Evolutionary conservation across 805 yeast species (phyloP), one percentile per base, ranked within the genome.

Genomic region (Priceomyces haplophilus): DNA sequence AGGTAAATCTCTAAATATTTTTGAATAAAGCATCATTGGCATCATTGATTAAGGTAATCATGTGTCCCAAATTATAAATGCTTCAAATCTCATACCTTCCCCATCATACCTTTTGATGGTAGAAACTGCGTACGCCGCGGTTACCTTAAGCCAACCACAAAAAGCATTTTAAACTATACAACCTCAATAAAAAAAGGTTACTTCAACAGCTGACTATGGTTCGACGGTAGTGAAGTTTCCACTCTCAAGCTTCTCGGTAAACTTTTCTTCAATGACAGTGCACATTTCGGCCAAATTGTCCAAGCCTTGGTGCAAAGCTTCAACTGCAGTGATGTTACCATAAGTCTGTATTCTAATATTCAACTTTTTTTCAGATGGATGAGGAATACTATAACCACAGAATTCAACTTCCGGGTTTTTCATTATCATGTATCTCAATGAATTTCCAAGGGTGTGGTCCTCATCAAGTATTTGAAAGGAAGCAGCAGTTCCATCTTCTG

Each of bases 381-480:
- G 99, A 8, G 99, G 99, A 52, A 93, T 93, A 34, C 97, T 88
- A 69, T 93, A 93, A 43, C 99, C 99, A 61, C 98, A 91, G 64
- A 93, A 93, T 61, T 93, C 99, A 19, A 93, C 99, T 51, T 89
- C 95, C 30, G 97, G 97, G 55, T 93, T 93, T 69, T 91, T 90
- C 96, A 93, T 89, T 54, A 93, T 88, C 61, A 91, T 82, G 65
- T 89, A 90, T 62, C 97, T 82, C 41, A 93, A 76, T 4, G 98
- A 85, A 58, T 93, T 93, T 18, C 99, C 99, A 39, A 93, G 68
- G 1, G 99, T 93, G 62, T 93, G 99, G 66, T 93, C 99, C 65
- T 93, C 99, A 53, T 89, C 93, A 24, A 80, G 62, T 47, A 93
- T 84, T 65, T 91, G 96, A 71, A 93, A 93, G 4, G 97, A 88